Conservation (phyloP, 805 yeast species). For the Cyberlindnera euphorbiae region DNA sequence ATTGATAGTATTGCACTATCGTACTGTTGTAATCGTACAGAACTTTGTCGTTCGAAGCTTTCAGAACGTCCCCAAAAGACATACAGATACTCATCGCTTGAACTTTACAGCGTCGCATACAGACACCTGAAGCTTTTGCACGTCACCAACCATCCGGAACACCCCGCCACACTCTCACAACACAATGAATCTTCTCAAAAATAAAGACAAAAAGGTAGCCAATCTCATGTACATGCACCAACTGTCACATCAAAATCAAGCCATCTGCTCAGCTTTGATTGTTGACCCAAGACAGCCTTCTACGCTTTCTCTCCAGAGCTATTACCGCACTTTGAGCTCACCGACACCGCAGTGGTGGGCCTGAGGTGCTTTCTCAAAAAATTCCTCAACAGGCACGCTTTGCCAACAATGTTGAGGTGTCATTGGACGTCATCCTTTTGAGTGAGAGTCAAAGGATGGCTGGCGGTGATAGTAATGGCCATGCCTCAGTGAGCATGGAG, state of each 20-base stretch:
- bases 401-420: slow-evolving; percentile 25
- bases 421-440: slow-evolving; percentile 28
- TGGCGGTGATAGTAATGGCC: slow-evolving; percentile 18
- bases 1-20: too few relatives aligned
- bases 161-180: background rate
- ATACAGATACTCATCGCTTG: too few relatives aligned
- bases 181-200: slow-evolving; percentile 15
- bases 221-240: slow-evolving; percentile 16
- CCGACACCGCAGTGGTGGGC: slow-evolving; percentile 28
- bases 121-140: too few relatives aligned
- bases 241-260: slow-evolving; percentile 3
- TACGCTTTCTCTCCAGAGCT: slow-evolving; percentile 11
- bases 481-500: too few relatives aligned
- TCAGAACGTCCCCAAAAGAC: too few relatives aligned
- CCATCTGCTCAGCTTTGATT: slow-evolving; percentile 6
- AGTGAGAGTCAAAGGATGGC: slow-evolving; percentile 27
- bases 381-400: slow-evolving; percentile 25
- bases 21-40: too few relatives aligned
- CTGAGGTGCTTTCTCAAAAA: slow-evolving; percentile 27
- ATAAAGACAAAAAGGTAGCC: slow-evolving; percentile 15
- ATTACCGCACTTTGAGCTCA: slow-evolving; percentile 16
- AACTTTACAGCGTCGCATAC: too few relatives aligned
- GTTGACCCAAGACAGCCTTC: slow-evolving; percentile 12
- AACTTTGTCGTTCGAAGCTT: too few relatives aligned
- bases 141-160: background rate